Percentiles rank a stretch among this genome's conserved stretches.
These are phyloP conservation scores for Pythium oligandrum DNA, from an alignment of 352 stramenopile species.

Conservation along the genomic window DNA sequence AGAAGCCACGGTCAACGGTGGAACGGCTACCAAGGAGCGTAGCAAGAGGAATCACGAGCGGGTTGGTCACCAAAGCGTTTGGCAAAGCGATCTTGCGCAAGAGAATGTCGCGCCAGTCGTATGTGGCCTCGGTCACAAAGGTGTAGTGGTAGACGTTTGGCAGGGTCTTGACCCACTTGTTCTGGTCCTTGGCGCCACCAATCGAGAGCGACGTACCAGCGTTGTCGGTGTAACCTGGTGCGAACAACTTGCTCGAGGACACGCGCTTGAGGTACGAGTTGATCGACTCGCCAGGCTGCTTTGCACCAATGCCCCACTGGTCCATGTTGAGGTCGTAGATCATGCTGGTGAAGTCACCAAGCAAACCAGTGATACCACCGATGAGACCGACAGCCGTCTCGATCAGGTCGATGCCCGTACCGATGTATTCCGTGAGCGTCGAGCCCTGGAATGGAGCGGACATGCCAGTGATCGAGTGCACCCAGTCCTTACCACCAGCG, in stretches of 20 bases:
- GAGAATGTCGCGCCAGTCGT: slow-evolving; percentile 23
- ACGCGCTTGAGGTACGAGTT: slow-evolving; percentile 8
- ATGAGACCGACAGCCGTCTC: not conserved
- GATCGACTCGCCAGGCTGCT: slow-evolving; percentile 6
- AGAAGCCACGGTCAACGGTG: slow-evolving; percentile 18
- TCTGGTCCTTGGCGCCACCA: slow-evolving; percentile 27
- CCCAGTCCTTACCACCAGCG: slow-evolving; percentile 15
- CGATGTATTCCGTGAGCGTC: slow-evolving; percentile 5
- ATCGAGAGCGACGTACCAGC: slow-evolving; percentile 29
- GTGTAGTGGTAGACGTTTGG: slow-evolving; percentile 50
- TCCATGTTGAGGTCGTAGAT: slow-evolving; percentile 11
- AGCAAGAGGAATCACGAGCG: not conserved
- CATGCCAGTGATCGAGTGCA: slow-evolving; percentile 12
- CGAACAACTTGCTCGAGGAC: slow-evolving; percentile 21
- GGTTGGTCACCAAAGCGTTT: slow-evolving; percentile 26
- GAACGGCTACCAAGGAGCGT: slow-evolving; percentile 35
- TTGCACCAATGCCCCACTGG: slow-evolving; percentile 13
- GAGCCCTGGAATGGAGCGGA: slow-evolving; percentile 8
- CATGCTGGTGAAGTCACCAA: slow-evolving; percentile 1
- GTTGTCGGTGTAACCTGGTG: slow-evolving; percentile 33
- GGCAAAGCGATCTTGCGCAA: slow-evolving; percentile 34
- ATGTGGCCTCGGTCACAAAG: slow-evolving; percentile 32
- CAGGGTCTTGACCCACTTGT: slow-evolving; percentile 40
- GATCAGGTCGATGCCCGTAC: not conserved
- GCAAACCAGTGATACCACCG: not conserved